These are phyloP conservation scores for Fusarium neocosmosporiellum DNA, from an alignment of 2,329 filamentous ascomycete genomes.

Conservation along the genomic window DNA sequence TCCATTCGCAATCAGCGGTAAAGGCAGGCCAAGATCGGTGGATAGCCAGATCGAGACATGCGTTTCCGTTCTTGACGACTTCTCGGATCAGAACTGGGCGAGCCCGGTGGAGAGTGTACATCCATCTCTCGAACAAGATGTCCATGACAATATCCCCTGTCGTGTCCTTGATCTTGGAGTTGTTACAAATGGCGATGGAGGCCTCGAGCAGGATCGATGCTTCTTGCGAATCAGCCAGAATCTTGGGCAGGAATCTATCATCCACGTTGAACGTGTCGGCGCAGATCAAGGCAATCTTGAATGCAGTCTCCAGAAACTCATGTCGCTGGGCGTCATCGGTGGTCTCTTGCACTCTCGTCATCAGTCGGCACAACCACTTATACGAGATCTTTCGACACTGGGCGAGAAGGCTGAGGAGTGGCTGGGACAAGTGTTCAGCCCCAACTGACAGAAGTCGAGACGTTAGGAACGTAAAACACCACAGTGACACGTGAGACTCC, in stretches of 20 bases:
- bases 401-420: background rate
- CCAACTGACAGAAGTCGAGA: conserved; percentile 27
- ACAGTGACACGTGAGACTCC: conserved; percentile 34
- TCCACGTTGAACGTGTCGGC: conserved; percentile 30
- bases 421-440: rapidly evolving
- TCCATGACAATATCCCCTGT: background rate
- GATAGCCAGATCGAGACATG: conserved; percentile 28
- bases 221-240: conserved; percentile 9
- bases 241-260: background rate
- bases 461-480: conserved; percentile 31
- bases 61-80: background rate
- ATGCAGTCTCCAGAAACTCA: conserved; percentile 8
- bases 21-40: conserved; percentile 32
- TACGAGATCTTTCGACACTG: conserved; percentile 17
- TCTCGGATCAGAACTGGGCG: background rate
- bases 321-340: conserved; percentile 9
- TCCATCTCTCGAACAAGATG: conserved; percentile 19
- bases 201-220: conserved; percentile 27
- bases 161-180: background rate
- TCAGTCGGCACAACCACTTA: conserved; percentile 17
- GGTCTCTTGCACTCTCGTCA: background rate
- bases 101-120: conserved; percentile 17
- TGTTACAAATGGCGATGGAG: conserved; percentile 21
- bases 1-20: background rate
- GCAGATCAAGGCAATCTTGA: conserved; percentile 23